These are phyloP conservation scores for Arachnopeziza araneosa DNA, from an alignment of 2,329 filamentous ascomycete genomes.

Conservation along the genomic window DNA sequence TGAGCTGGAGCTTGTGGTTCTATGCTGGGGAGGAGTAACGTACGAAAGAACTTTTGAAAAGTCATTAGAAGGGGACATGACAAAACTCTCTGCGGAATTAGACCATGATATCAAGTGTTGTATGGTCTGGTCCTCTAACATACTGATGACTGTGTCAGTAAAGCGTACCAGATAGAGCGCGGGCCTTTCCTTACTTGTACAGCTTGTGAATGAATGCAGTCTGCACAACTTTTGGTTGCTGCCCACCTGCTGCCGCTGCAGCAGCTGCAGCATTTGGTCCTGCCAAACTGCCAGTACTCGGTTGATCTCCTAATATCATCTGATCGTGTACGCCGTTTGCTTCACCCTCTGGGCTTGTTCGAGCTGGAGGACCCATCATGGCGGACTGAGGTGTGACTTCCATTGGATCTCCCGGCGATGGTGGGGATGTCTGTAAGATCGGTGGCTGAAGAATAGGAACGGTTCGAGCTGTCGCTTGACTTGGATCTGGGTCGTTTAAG, in stretches of 20 bases:
- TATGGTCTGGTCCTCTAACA: slow-evolving; percentile 91
- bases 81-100: slow-evolving; percentile 87
- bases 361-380: slow-evolving; percentile 33
- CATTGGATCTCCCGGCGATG: slow-evolving; percentile 55
- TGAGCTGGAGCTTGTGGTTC: slow-evolving; percentile 16
- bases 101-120: slow-evolving; percentile 98
- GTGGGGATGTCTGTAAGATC: slow-evolving; percentile 53
- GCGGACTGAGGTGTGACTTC: slow-evolving; percentile 51
- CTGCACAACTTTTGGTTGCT: slow-evolving; percentile 96
- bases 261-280: slow-evolving; percentile 35
- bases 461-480: slow-evolving; percentile 33
- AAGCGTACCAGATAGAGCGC: slow-evolving; percentile 13
- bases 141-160: slow-evolving; percentile 50
- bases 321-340: slow-evolving; percentile 30
- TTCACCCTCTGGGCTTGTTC: slow-evolving; percentile 29
- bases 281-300: slow-evolving; percentile 30
- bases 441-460: slow-evolving; percentile 53
- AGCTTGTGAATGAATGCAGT: slow-evolving; percentile 99
- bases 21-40: slow-evolving; percentile 34
- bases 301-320: slow-evolving; percentile 31
- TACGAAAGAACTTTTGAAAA: slow-evolving; percentile 98
- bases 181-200: slow-evolving; percentile 68
- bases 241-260: slow-evolving; percentile 65
- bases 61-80: slow-evolving; percentile 95
- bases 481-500: slow-evolving; percentile 20